phyloP scores from a whole-genome alignment of 1,139 yeast genomes.

The Lodderomyces orthopsilosis region DNA sequence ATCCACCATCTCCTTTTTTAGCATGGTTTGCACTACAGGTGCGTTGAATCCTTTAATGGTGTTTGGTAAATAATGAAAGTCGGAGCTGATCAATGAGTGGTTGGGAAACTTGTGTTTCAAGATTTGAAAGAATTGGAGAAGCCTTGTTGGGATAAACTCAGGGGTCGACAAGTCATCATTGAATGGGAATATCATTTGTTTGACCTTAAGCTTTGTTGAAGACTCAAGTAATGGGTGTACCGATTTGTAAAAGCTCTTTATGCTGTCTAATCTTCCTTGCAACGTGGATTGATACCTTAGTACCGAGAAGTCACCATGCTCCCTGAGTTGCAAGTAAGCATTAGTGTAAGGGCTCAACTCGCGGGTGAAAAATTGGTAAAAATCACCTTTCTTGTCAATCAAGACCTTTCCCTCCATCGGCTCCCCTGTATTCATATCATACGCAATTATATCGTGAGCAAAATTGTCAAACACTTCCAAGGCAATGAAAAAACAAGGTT shows the following conservation, averaged over 20 bases:
- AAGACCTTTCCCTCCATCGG: slow-evolving; percentile 81
- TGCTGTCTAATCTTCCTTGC: slow-evolving; percentile 21
- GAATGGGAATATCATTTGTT: slow-evolving; percentile 50
- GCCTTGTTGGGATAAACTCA: slow-evolving; percentile 78
- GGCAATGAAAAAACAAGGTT: slow-evolving; percentile 79
- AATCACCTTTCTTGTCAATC: slow-evolving; percentile 72
- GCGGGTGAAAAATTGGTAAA: slow-evolving; percentile 71
- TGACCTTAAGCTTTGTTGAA: slow-evolving; percentile 25
- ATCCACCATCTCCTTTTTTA: slow-evolving; percentile 66
- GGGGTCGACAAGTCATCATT: slow-evolving; percentile 69
- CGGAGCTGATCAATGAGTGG: slow-evolving; percentile 71
- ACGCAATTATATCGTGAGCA: slow-evolving; percentile 77
- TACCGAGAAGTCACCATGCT: slow-evolving; percentile 39
- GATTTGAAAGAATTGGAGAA: slow-evolving; percentile 63
- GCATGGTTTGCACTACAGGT: slow-evolving; percentile 82
- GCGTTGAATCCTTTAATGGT: slow-evolving; percentile 65
- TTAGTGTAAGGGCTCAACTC: slow-evolving; percentile 62
- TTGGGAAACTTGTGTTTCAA: slow-evolving; percentile 68
- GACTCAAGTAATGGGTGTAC: slow-evolving; percentile 45
- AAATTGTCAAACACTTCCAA: slow-evolving; percentile 84
- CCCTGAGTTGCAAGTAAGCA: slow-evolving; percentile 54
- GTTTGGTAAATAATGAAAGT: slow-evolving; percentile 65
- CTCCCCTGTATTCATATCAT: slow-evolving; percentile 63
- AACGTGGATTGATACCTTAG: slow-evolving; percentile 22
- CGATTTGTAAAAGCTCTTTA: slow-evolving; percentile 35